Evolutionary conservation across 345 rosid species (phyloP).

Genomic region (Camelina neglecta): DNA sequence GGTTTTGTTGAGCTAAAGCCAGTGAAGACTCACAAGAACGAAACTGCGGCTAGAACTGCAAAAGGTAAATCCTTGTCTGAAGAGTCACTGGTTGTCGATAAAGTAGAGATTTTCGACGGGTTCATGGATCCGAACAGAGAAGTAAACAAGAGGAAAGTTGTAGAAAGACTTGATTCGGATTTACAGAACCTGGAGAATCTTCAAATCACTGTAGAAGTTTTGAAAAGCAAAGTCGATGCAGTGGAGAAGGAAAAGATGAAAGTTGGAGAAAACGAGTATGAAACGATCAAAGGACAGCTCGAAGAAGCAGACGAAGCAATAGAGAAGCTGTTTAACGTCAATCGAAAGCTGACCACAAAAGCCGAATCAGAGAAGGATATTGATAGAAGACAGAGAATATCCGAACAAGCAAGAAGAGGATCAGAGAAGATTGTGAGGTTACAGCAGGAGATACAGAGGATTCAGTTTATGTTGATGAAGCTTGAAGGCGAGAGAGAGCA

Average conservation of each 20-base stretch:
- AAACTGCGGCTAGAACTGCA: conserved; percentile 26
- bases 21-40: conserved; percentile 53
- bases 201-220: conserved; percentile 77
- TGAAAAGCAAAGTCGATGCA: conserved; percentile 69
- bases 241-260: conserved; percentile 58
- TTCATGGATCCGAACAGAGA: conserved; percentile 56
- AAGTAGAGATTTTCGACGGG: conserved; percentile 62
- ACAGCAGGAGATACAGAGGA: conserved; percentile 88
- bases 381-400: conserved; percentile 51
- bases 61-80: conserved; percentile 55
- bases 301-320: conserved; percentile 79
- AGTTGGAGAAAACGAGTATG: conserved; percentile 65
- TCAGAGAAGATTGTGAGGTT: conserved; percentile 83
- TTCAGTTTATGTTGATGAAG: conserved; percentile 75
- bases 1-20: conserved; percentile 62
- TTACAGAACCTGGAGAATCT: conserved; percentile 81
- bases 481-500: conserved; percentile 69
- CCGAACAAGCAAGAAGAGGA: conserved; percentile 78
- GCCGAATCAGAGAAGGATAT: conserved; percentile 53
- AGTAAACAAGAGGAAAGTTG: conserved; percentile 64
- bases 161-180: conserved; percentile 87
- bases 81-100: conserved; percentile 71
- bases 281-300: conserved; percentile 74
- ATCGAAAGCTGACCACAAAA: conserved; percentile 59
- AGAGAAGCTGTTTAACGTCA: conserved; percentile 61